These are phyloP conservation scores for Cytospora schulzeri DNA, from an alignment of 2,329 filamentous ascomycete species.

Conservation along the genomic window DNA sequence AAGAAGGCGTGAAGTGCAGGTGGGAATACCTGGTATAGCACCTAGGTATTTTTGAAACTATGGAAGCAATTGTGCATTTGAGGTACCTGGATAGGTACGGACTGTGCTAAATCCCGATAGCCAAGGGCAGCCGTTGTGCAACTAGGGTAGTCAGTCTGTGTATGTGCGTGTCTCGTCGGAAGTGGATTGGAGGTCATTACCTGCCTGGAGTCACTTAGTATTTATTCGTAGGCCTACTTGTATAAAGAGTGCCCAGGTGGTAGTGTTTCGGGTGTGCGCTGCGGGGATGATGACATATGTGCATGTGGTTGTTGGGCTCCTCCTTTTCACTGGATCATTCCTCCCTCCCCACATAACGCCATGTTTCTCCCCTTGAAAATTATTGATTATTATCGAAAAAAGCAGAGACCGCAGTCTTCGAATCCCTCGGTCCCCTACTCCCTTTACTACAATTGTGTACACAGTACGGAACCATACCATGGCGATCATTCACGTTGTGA, in stretches of 20 bases:
- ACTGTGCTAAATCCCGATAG: too few species aligned
- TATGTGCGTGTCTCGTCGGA: too few species aligned
- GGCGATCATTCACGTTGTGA: slow-evolving; percentile 68
- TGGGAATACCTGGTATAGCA: too few species aligned
- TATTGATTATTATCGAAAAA: background rate
- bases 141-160: too few species aligned
- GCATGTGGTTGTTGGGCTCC: background rate
- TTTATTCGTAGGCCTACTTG: background rate
- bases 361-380: background rate
- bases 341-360: background rate
- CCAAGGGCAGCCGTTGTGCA: too few species aligned
- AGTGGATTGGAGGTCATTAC: background rate
- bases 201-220: background rate
- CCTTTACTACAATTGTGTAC: too few species aligned
- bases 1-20: too few species aligned
- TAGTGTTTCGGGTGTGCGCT: background rate
- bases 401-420: background rate
- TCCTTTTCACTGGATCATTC: background rate
- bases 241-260: too few species aligned
- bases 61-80: too few species aligned
- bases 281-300: background rate
- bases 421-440: background rate
- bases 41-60: too few species aligned
- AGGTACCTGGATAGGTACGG: too few species aligned
- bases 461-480: slow-evolving; percentile 48